Conservation (phyloP, 306 rosid genomes). For the Malus asiatica region DNA sequence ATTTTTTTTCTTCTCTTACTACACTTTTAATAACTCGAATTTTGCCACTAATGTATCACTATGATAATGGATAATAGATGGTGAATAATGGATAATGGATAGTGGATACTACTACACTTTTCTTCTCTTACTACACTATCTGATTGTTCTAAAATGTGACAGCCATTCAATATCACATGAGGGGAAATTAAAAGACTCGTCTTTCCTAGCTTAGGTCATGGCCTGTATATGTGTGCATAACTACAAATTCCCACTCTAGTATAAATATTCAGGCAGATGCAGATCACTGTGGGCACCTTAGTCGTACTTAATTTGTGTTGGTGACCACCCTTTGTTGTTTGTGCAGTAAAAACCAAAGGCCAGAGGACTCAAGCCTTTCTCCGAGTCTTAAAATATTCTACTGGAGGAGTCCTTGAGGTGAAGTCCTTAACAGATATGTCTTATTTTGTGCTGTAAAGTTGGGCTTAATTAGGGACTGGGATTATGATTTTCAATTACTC, state of each 20-base stretch:
- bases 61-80: not conserved
- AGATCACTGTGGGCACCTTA: not conserved
- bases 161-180: not conserved
- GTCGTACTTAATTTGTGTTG: not conserved
- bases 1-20: not conserved
- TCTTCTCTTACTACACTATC: too few relatives aligned
- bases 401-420: constrained; percentile 93
- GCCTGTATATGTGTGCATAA: not conserved
- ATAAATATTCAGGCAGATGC: not conserved
- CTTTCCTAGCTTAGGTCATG: not conserved
- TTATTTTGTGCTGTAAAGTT: not conserved
- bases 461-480: not conserved
- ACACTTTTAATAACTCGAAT: not conserved
- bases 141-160: not conserved
- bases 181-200: not conserved
- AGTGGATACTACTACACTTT: not conserved
- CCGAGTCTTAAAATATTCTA: constrained; percentile 80
- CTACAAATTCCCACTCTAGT: not conserved
- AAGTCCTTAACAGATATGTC: not conserved
- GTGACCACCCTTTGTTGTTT: constrained; percentile 13
- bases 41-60: not conserved
- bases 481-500: not conserved
- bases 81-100: not conserved
- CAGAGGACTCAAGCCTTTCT: constrained; percentile 83
- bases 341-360: constrained; percentile 63